phyloP scores from a whole-genome alignment of 805 yeast genomes.

The Candida methanosorbosa region DNA sequence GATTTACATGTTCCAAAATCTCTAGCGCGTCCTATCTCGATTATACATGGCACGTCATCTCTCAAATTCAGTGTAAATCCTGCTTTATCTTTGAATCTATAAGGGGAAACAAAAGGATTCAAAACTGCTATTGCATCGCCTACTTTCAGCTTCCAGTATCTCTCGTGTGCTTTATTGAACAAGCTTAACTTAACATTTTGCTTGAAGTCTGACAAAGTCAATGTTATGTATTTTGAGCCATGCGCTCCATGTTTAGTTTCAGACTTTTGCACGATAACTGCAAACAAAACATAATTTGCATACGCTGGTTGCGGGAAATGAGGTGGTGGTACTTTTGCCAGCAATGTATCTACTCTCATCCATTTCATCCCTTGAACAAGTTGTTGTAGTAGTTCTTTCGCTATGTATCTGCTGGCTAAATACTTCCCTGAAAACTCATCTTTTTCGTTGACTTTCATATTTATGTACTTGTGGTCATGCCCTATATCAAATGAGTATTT shows the following conservation, averaged over 20 bases:
- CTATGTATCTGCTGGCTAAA: slow-evolving; percentile 39
- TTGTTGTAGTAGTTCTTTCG: slow-evolving; percentile 22
- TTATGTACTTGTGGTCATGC: slow-evolving; percentile 17
- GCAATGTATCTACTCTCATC: slow-evolving; percentile 47
- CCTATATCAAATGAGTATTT: slow-evolving; percentile 29
- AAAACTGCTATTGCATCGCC: slow-evolving; percentile 72
- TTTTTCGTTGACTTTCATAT: slow-evolving; percentile 26
- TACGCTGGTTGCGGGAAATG: slow-evolving; percentile 59
- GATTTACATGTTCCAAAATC: slow-evolving; percentile 61
- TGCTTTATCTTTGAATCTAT: slow-evolving; percentile 17
- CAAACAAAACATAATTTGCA: slow-evolving; percentile 75
- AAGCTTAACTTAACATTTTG: slow-evolving; percentile 51
- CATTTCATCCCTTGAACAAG: slow-evolving; percentile 43
- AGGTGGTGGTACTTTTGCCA: slow-evolving; percentile 64
- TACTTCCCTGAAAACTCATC: slow-evolving; percentile 38
- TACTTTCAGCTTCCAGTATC: slow-evolving; percentile 61
- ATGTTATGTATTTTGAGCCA: slow-evolving; percentile 43
- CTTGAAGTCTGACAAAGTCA: slow-evolving; percentile 62
- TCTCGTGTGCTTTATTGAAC: slow-evolving; percentile 58
- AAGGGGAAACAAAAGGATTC: slow-evolving; percentile 57
- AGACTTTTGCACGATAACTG: slow-evolving; percentile 53
- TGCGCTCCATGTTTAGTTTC: slow-evolving; percentile 33
- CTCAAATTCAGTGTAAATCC: slow-evolving; percentile 48
- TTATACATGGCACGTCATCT: slow-evolving; percentile 39
- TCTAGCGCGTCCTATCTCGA: slow-evolving; percentile 67